Percentiles rank a stretch among this genome's conserved stretches.
phyloP scores from a whole-genome alignment of 192 early-diverging fungal species.

The Radiomyces spectabilis region DNA sequence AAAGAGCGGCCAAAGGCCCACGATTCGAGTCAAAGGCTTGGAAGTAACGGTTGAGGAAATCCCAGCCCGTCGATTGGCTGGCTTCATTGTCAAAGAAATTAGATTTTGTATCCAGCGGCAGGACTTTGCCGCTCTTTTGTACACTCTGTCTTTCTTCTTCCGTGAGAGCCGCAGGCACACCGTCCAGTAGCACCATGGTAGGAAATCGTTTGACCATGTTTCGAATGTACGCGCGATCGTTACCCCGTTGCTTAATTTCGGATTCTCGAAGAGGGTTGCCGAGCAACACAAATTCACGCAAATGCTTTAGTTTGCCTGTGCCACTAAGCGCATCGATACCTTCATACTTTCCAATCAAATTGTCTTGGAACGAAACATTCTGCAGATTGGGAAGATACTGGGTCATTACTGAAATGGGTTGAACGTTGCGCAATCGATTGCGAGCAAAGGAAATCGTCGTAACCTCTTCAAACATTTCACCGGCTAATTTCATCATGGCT shows the following conservation, averaged over 20 bases:
- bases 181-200: slow-evolving; percentile 31
- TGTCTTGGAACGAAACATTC: slow-evolving; percentile 36
- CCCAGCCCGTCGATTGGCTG: slow-evolving; percentile 19
- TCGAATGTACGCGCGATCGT: slow-evolving; percentile 14
- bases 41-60: slow-evolving; percentile 32
- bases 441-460: slow-evolving; percentile 31
- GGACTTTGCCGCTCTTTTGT: slow-evolving; percentile 5
- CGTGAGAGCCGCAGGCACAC: background rate
- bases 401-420: slow-evolving; percentile 26
- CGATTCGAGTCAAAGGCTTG: slow-evolving; percentile 29
- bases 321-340: slow-evolving; percentile 30
- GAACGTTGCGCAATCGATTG: slow-evolving; percentile 27
- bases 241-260: slow-evolving; percentile 28
- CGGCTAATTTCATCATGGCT: slow-evolving; percentile 23
- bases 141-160: slow-evolving; percentile 1
- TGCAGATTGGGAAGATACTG: slow-evolving; percentile 35
- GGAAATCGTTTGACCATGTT: slow-evolving; percentile 31
- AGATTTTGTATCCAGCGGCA: slow-evolving; percentile 5
- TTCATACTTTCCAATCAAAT: slow-evolving; percentile 24
- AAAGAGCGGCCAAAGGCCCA: slow-evolving; percentile 14
- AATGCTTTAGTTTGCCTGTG: slow-evolving; percentile 23
- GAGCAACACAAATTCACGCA: slow-evolving; percentile 32
- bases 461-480: slow-evolving; percentile 20
- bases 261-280: slow-evolving; percentile 31
- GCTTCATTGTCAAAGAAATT: slow-evolving; percentile 32